These are phyloP conservation scores for Rhododendron griersonianum DNA, from an alignment of 148 eudicot genomes.

Conservation along the genomic window DNA sequence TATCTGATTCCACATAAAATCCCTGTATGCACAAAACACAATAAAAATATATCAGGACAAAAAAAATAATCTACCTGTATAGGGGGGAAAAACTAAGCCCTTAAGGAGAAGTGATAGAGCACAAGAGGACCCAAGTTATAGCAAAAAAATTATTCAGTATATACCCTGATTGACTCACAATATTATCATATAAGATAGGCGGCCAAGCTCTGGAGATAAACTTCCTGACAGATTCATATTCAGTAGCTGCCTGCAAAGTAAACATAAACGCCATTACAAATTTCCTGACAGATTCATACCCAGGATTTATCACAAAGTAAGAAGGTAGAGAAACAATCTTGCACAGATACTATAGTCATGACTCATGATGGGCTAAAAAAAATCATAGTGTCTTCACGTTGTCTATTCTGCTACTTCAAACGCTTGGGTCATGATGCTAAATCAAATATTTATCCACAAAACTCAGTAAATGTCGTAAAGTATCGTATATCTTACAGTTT, in stretches of 20 bases:
- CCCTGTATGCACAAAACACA: slow-evolving; percentile 25
- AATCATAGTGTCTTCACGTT: background rate
- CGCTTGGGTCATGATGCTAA: background rate
- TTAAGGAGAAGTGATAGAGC: background rate
- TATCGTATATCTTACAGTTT: background rate
- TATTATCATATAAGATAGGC: slow-evolving; percentile 37
- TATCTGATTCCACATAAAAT: slow-evolving; percentile 58
- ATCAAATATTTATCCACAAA: background rate
- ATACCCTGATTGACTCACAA: slow-evolving; percentile 28
- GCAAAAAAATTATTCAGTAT: background rate
- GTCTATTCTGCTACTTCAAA: background rate
- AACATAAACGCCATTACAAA: background rate
- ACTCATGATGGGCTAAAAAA: background rate
- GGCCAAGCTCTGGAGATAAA: slow-evolving; percentile 47
- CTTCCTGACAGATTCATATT: slow-evolving; percentile 42
- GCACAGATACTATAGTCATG: background rate
- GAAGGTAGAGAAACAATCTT: background rate
- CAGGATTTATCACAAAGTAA: background rate
- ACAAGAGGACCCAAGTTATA: slow-evolving; percentile 2
- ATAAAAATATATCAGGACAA: background rate
- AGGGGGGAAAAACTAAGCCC: background rate
- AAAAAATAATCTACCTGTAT: background rate
- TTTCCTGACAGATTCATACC: background rate
- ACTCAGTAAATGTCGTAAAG: background rate
- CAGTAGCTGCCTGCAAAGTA: slow-evolving; percentile 33